Percentiles rank a stretch among this genome's conserved stretches.
These are phyloP conservation scores for peach (Prunus persica) DNA, from an alignment of 306 rosid genomes.

Conservation along the genomic window DNA sequence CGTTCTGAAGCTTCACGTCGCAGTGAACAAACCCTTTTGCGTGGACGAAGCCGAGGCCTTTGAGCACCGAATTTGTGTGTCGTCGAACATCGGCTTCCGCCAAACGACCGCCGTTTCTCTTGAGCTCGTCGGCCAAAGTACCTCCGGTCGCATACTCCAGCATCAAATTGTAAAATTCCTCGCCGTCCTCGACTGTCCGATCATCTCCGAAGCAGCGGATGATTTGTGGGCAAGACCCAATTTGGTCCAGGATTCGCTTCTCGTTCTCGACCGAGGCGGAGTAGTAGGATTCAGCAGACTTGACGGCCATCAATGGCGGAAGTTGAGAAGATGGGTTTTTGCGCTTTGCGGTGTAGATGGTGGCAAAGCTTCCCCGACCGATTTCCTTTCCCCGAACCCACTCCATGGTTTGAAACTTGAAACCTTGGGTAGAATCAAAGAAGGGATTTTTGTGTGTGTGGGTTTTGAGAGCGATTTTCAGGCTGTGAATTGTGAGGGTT, in stretches of 20 bases:
- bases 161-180: conserved; percentile 42
- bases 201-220: conserved; percentile 49
- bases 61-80: conserved; percentile 42
- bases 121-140: conserved; percentile 45
- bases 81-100: conserved; percentile 42
- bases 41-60: conserved; percentile 58
- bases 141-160: conserved; percentile 73
- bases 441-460: neutral
- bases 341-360: conserved; percentile 46
- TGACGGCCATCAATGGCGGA: conserved; percentile 50
- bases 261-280: conserved; percentile 52
- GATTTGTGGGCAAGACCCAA: conserved; percentile 47
- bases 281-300: conserved; percentile 31
- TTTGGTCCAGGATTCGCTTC: conserved; percentile 38
- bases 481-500: neutral
- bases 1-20: conserved; percentile 68
- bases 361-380: conserved; percentile 79
- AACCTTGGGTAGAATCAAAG: too few species aligned
- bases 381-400: conserved; percentile 75
- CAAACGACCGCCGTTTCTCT: conserved; percentile 41
- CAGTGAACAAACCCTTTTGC: conserved; percentile 74
- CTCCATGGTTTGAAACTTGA: conserved; percentile 30
- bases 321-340: neutral
- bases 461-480: too few species aligned
- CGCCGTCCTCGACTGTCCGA: conserved; percentile 42